Evolutionary conservation across 2,329 filamentous ascomycete genomes (phyloP).

Genomic region (Penicillium sclerotigenum): DNA sequence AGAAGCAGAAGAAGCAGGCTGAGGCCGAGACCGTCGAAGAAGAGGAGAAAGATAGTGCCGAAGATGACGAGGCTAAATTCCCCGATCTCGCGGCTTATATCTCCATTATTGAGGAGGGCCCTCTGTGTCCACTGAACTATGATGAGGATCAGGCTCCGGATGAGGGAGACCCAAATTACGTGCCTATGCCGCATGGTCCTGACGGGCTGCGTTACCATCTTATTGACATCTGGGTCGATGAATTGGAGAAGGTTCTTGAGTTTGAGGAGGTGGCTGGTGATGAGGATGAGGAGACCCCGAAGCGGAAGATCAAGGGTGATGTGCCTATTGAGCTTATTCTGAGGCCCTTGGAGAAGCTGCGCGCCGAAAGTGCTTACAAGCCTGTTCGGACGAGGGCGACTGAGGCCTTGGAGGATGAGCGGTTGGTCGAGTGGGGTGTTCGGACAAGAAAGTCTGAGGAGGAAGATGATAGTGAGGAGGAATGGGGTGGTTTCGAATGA

Average conservation of each 20-base stretch:
- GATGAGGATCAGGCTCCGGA: conserved; percentile 31
- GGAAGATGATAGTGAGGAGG: conserved; percentile 50
- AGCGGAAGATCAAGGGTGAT: conserved; percentile 35
- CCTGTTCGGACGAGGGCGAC: conserved; percentile 66
- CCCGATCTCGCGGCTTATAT: conserved; percentile 38
- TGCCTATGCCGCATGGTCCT: conserved; percentile 59
- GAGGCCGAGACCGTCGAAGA: conserved; percentile 20
- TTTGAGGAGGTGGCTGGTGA: conserved; percentile 39
- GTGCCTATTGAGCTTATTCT: conserved; percentile 43
- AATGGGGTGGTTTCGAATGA: conserved; percentile 65
- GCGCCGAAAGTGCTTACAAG: conserved; percentile 61
- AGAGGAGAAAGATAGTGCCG: conserved; percentile 19
- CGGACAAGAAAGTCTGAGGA: conserved; percentile 42
- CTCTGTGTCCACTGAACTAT: conserved; percentile 41
- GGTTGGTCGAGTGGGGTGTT: conserved; percentile 62
- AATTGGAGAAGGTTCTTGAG: conserved; percentile 69
- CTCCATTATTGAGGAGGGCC: conserved; percentile 40
- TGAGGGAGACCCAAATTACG: conserved; percentile 27
- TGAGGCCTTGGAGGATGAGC: conserved; percentile 70
- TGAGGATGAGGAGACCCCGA: conserved; percentile 23
- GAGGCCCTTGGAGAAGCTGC: conserved; percentile 45
- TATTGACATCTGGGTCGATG: conserved; percentile 87
- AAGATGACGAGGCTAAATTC: conserved; percentile 26
- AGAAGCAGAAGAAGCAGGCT: conserved; percentile 30
- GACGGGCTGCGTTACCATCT: conserved; percentile 84